phyloP scores from a whole-genome alignment of 202 grass and related monocot genomes.

The Schoenoplectus triqueter region DNA sequence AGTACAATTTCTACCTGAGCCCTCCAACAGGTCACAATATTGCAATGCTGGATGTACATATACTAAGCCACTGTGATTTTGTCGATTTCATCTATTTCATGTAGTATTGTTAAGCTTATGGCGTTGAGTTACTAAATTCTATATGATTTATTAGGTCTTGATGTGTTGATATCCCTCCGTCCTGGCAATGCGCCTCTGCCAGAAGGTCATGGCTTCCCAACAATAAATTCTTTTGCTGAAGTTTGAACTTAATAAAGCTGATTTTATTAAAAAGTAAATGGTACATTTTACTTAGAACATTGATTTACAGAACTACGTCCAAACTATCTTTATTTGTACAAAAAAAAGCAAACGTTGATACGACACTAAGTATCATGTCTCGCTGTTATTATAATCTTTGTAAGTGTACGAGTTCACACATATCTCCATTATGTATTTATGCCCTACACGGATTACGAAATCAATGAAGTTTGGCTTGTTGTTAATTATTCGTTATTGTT shows the following conservation, averaged over 20 bases:
- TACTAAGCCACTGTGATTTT: neutral
- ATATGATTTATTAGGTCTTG: slow-evolving; percentile 53
- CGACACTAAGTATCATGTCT: neutral
- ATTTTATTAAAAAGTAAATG: too few species aligned
- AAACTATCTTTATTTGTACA: neutral
- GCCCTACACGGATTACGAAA: too few species aligned
- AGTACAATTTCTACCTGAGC: neutral
- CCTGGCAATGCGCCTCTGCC: slow-evolving; percentile 71
- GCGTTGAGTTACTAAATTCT: slow-evolving; percentile 16
- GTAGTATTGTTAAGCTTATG: slow-evolving; percentile 24
- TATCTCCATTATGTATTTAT: too few species aligned
- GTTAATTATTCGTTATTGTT: too few species aligned
- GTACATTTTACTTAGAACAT: neutral
- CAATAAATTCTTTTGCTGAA: slow-evolving; percentile 69
- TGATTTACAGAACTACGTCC: neutral
- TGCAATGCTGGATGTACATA: neutral
- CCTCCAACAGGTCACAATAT: neutral
- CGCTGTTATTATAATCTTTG: neutral
- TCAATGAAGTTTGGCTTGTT: too few species aligned
- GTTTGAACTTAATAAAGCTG: slow-evolving; percentile 33
- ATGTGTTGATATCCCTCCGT: slow-evolving; percentile 76
- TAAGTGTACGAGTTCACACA: neutral
- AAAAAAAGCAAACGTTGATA: neutral
- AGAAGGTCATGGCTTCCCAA: slow-evolving; percentile 65
- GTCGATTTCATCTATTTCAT: neutral